Evolutionary conservation across 2,329 filamentous ascomycete species (phyloP).

Genomic region (Bimuria novae-zelandiae): DNA sequence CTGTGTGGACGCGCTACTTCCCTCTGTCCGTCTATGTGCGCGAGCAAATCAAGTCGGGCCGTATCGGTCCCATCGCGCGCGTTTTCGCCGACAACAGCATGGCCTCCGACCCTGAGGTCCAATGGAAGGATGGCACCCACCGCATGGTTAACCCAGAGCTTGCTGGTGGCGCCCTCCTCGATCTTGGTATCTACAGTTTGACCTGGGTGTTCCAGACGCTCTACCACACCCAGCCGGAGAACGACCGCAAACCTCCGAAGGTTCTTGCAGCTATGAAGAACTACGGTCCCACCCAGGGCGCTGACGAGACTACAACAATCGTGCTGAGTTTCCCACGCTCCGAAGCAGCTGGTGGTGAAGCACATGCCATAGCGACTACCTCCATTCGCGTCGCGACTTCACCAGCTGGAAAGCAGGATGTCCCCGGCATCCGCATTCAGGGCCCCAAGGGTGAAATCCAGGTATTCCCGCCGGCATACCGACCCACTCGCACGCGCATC

Average conservation of each 20-base stretch:
- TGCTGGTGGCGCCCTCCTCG: constrained; percentile 80
- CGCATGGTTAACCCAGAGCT: constrained; percentile 84
- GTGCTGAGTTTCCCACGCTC: constrained; percentile 73
- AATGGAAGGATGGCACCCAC: constrained; percentile 58
- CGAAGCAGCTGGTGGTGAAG: constrained; percentile 56
- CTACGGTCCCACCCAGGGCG: constrained; percentile 72
- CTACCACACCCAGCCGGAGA: constrained; percentile 73
- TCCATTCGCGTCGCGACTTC: constrained; percentile 54
- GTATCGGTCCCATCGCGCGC: constrained; percentile 61
- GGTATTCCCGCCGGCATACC: constrained; percentile 72
- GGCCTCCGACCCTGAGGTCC: constrained; percentile 63
- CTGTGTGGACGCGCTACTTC: constrained; percentile 89
- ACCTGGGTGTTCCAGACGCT: constrained; percentile 91
- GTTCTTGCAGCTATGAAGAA: constrained; percentile 70
- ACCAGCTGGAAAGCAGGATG: constrained; percentile 59
- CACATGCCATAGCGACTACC: constrained; percentile 71
- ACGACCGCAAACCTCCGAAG: constrained; percentile 67
- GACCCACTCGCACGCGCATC: constrained; percentile 68
- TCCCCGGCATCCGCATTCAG: constrained; percentile 77
- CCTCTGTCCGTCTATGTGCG: constrained; percentile 77
- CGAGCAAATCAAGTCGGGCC: constrained; percentile 63
- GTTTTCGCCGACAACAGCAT: constrained; percentile 64
- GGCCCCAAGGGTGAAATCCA: constrained; percentile 82
- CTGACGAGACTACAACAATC: constrained; percentile 78
- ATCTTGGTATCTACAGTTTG: constrained; percentile 85